phyloP scores from a whole-genome alignment of 2,329 filamentous ascomycete species.

The Lachnellula suecica region DNA sequence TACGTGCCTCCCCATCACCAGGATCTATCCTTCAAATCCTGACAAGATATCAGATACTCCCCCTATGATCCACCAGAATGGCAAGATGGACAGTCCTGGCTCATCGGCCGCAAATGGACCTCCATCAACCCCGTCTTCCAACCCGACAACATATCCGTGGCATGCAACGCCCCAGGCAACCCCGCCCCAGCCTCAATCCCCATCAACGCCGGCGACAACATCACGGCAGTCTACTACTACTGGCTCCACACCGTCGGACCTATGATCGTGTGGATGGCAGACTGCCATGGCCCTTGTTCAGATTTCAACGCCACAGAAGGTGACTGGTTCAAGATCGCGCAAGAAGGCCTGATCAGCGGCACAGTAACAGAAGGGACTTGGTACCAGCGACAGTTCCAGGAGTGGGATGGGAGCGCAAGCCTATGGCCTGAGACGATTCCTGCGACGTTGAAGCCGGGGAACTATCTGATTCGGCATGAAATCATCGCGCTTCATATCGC shows the following conservation, averaged over 20 bases:
- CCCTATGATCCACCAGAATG: conserved; percentile 4
- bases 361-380: conserved; percentile 14
- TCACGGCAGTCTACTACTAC: conserved; percentile 20
- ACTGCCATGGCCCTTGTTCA: conserved; percentile 14
- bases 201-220: conserved; percentile 17
- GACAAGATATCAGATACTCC: conserved; percentile 5
- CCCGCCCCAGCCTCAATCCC: conserved; percentile 16
- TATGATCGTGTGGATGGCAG: conserved; percentile 16
- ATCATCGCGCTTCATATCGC: conserved; percentile 22
- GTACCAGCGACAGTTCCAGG: conserved; percentile 13
- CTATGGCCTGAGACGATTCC: conserved; percentile 51
- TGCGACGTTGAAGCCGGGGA: conserved; percentile 37
- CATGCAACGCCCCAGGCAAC: conserved; percentile 16
- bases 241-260: conserved; percentile 18
- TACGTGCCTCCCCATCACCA: not conserved
- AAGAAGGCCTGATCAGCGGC: conserved; percentile 11
- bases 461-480: conserved; percentile 22
- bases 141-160: conserved; percentile 6
- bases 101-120: conserved; percentile 16
- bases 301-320: conserved; percentile 10
- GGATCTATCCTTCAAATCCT: not conserved
- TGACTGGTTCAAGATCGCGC: conserved; percentile 18
- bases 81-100: conserved; percentile 15
- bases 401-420: conserved; percentile 14
- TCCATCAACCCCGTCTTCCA: conserved; percentile 18